phyloP scores from a whole-genome alignment of 2,329 filamentous ascomycete species.

The Pseudovirgaria hyperparasitica region DNA sequence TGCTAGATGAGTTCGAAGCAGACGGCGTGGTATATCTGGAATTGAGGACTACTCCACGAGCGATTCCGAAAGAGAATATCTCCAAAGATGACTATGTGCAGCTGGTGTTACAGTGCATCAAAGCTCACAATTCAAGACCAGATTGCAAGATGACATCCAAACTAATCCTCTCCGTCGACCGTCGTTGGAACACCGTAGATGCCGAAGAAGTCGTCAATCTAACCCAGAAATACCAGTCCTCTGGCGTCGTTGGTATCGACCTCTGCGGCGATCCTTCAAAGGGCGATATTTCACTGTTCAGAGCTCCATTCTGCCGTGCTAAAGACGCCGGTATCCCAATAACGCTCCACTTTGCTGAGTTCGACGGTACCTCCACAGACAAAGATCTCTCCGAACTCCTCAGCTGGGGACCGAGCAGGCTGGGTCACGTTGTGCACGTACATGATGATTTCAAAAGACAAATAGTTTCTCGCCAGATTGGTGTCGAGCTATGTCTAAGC shows the following conservation, averaged over 20 bases:
- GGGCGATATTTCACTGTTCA: slow-evolving; percentile 49
- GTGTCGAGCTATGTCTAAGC: slow-evolving; percentile 64
- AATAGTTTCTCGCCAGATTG: slow-evolving; percentile 43
- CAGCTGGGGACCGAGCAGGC: slow-evolving; percentile 50
- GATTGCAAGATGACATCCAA: slow-evolving; percentile 40
- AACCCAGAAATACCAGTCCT: slow-evolving; percentile 39
- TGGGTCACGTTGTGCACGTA: slow-evolving; percentile 72
- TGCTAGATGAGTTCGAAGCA: slow-evolving; percentile 43
- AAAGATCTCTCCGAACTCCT: slow-evolving; percentile 53
- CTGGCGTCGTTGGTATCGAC: slow-evolving; percentile 60
- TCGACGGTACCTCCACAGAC: slow-evolving; percentile 40
- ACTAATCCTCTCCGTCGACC: slow-evolving; percentile 65
- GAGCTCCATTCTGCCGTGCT: slow-evolving; percentile 45
- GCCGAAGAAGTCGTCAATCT: slow-evolving; percentile 53
- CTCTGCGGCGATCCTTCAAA: slow-evolving; percentile 63
- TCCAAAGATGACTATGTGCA: slow-evolving; percentile 52
- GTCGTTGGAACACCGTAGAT: slow-evolving; percentile 44
- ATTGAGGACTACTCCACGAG: slow-evolving; percentile 65
- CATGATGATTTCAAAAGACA: slow-evolving; percentile 44
- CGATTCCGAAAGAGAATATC: slow-evolving; percentile 39
- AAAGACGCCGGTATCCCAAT: slow-evolving; percentile 43
- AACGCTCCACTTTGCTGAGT: slow-evolving; percentile 71
- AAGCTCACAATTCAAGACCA: slow-evolving; percentile 31
- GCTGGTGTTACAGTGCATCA: slow-evolving; percentile 53
- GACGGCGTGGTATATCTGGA: slow-evolving; percentile 71